Evolutionary conservation across 345 rosid genomes (phyloP), one percentile per base, ranked within the genome.

Genomic region (Euclidium syriacum): DNA sequence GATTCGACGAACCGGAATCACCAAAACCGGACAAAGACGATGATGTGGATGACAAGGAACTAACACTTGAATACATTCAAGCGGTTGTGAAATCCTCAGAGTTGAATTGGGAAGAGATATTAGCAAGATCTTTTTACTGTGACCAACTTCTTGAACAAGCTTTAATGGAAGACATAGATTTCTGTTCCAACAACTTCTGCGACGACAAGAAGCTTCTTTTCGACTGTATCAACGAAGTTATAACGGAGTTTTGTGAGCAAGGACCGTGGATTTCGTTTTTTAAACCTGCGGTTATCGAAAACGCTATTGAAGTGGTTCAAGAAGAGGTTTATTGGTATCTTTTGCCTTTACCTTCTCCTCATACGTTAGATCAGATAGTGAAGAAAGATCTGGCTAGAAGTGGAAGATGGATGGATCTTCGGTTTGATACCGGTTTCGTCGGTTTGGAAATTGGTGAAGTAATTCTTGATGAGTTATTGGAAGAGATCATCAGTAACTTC

Each of bases 191-290:
- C 79, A 72, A 71, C 34, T 73, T 81, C 60, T 82, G 87, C 65
- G 39, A 5, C n/a, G 80, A 77, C 25, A 68, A 75, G 56, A 72
- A 77, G 51, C 85, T 87, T 42, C 80, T 90, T 46, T 85, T 84
- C 20, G 87, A 90, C 72, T 83, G 87, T 58, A 80, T 84, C 52
- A 84, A 85, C 6, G 99, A 94, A 70, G 88, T 77, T 76, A 87
- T 94, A 38, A 38, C 72, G 74, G 91, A 85, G 74, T 58, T 85
- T 34, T 82, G 80, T 38, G 79, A 58, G 15, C 64, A 72, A 55
- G 80, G 80, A 14, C 83, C 83, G 10, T 78, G 83, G 71, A 68
- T 79, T 33, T 75, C 83, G 35, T 80, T 79, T 54, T 39, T 62
- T 33, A 84, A 80, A 68, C 84, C 85, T 3, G 58, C 53, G 15